phyloP scores from a whole-genome alignment of 331 rosid genomes.

The Acacia concinna region DNA sequence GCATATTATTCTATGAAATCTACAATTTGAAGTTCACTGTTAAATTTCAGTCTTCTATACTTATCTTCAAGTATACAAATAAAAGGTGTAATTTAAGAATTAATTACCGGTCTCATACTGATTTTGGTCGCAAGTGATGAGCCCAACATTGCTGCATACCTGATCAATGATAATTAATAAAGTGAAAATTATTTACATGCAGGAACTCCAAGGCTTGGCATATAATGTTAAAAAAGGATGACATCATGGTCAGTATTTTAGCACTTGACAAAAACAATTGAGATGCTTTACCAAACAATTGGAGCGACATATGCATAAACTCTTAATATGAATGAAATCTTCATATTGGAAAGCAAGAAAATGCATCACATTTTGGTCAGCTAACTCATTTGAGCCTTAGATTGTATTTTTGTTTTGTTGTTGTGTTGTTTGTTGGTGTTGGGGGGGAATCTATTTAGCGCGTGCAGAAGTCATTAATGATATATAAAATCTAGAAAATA shows the following conservation, averaged over 20 bases:
- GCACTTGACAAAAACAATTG: conserved; percentile 27
- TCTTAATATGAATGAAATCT: conserved; percentile 21
- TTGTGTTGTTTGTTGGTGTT: too few species aligned
- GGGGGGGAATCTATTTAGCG: not conserved
- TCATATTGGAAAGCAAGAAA: not conserved
- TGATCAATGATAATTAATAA: conserved; percentile 38
- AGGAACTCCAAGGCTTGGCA: conserved; percentile 10
- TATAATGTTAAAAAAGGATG: conserved; percentile 24
- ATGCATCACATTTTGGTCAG: conserved; percentile 14
- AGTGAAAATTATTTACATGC: conserved; percentile 18
- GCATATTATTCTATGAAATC: conserved; percentile 8
- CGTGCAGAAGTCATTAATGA: conserved; percentile 13
- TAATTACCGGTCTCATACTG: conserved; percentile 80
- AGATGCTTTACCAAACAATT: conserved; percentile 24
- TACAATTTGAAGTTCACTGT: conserved; percentile 14
- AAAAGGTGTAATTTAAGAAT: conserved; percentile 33
- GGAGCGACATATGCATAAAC: conserved; percentile 11
- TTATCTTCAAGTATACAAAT: conserved; percentile 12
- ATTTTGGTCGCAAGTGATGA: conserved; percentile 62
- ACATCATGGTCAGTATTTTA: conserved; percentile 16
- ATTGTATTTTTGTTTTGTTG: too few species aligned
- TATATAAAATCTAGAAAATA: not conserved
- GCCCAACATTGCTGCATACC: conserved; percentile 97
- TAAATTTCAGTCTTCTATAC: not conserved
- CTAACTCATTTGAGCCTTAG: conserved; percentile 1